Evolutionary conservation across 1,139 yeast species (phyloP), one percentile per base, ranked within the genome.

Genomic region (Scheffersomyces insectosa): DNA sequence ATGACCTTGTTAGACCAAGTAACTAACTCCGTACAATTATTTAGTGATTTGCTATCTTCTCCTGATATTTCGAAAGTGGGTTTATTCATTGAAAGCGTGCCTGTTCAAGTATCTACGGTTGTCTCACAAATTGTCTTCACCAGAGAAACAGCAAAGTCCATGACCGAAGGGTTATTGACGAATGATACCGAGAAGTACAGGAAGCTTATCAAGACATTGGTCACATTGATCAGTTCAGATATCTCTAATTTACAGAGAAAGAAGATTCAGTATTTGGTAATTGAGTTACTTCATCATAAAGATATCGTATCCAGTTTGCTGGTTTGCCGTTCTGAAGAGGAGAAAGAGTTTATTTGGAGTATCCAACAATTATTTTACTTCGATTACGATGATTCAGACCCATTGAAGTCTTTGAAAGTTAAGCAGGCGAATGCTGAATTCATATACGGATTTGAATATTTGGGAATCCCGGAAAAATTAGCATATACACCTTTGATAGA

Each of bases 401-500:
- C 52, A 1, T 40, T 65, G 1, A 48, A 59, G 2, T 55, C 72
- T n/a, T 58, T 89, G 8, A 54, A 42, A 0, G 75, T 89, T 1
- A 62, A 56, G 10, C 91, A 85, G 44, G 80, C 84, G 1, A 70
- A 76, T 20, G 72, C 81, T 7, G 49, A 54, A 0, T 78, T 85
- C 44, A 45, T 37, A 0, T 93, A 91, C 56, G 96, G 96, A 0
- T 88, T 82, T 60, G 97, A 90, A 54, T 93, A 89, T 54, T 70
- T 85, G 10, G 98, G 98, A 0, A 70, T 81, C 2, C 83, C 86
- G 3, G 89, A 85, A 28, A 77, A 83, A 45, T 69, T 91, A 31
- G 96, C 93, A 0, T 77, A 81, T 42, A 91, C 98, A 0, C 90
- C 95, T 1, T 71, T 89, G 25, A 73, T 88, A 5, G 81, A 81